Conservation (phyloP, 2,329 filamentous ascomycete species). For the Curvularia eragrostidis region DNA sequence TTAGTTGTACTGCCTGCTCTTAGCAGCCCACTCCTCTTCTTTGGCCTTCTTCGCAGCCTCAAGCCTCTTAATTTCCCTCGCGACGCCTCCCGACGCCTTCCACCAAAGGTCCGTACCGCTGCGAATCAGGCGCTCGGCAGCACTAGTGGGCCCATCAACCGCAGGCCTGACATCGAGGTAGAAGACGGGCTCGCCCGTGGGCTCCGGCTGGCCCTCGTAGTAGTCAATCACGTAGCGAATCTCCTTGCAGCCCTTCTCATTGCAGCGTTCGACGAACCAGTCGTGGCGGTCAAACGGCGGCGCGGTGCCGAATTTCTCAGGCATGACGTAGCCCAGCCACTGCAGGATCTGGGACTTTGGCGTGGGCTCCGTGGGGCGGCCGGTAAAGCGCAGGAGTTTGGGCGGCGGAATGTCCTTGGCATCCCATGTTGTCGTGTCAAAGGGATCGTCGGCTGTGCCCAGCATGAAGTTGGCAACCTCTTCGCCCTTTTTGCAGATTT, state of each 20-base stretch:
- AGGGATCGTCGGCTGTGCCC: constrained; percentile 37
- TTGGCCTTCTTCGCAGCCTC: constrained; percentile 40
- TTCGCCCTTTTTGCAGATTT: constrained; percentile 76
- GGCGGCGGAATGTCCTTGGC: constrained; percentile 61
- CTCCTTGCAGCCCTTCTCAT: constrained; percentile 72
- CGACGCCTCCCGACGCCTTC: constrained; percentile 77
- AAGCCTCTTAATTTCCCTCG: constrained; percentile 55
- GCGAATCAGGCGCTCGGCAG: constrained; percentile 80
- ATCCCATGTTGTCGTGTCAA: constrained; percentile 47
- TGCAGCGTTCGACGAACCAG: constrained; percentile 85
- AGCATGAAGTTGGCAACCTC: constrained; percentile 66
- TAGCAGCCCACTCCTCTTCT: constrained; percentile 34
- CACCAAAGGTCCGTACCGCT: constrained; percentile 97
- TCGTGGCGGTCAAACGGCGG: constrained; percentile 97
- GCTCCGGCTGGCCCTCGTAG: constrained; percentile 82
- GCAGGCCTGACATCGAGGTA: constrained; percentile 94
- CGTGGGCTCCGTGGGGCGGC: constrained; percentile 85
- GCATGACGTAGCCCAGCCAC: constrained; percentile 78
- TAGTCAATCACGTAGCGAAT: constrained; percentile 97
- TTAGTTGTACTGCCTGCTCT: constrained; percentile 39
- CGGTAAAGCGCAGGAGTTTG: constrained; percentile 84
- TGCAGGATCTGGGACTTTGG: constrained; percentile 89
- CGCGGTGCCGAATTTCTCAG: constrained; percentile 76
- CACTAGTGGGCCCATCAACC: constrained; percentile 77
- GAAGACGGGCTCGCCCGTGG: constrained; percentile 90